phyloP scores from a whole-genome alignment of 768 basidiomycete genomes.

The Pisolithus marmoratus region DNA sequence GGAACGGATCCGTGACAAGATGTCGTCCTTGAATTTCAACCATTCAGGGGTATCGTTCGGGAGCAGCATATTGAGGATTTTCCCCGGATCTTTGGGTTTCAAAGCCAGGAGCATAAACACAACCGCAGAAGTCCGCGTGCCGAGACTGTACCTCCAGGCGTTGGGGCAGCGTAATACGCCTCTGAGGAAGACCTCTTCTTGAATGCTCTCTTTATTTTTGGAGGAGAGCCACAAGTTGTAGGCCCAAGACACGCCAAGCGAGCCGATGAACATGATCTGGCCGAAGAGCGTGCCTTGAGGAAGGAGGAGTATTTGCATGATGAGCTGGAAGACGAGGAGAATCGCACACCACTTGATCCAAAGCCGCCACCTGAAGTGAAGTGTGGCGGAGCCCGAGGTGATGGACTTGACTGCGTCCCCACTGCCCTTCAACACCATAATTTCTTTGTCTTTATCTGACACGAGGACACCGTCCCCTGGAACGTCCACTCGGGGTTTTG shows the following conservation, averaged over 20 bases:
- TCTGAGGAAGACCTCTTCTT: conserved; percentile 17
- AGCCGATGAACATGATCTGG: conserved; percentile 30
- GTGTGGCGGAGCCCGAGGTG: conserved; percentile 21
- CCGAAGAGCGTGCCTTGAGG: conserved; percentile 29
- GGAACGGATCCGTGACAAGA: background rate
- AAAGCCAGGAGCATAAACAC: conserved; percentile 3
- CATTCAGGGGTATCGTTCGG: conserved; percentile 5
- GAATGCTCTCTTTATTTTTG: conserved; percentile 21
- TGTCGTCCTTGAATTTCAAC: background rate
- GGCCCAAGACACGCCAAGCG: conserved; percentile 27
- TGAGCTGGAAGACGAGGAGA: conserved; percentile 23
- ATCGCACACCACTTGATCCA: conserved; percentile 21
- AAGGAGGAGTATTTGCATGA: conserved; percentile 27
- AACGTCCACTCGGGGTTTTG: conserved; percentile 8
- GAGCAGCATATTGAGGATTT: conserved; percentile 3
- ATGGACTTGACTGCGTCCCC: conserved; percentile 24
- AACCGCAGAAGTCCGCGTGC: conserved; percentile 3
- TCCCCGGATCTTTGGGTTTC: background rate
- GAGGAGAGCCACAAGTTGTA: conserved; percentile 27
- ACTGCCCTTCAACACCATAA: conserved; percentile 24
- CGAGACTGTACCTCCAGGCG: background rate
- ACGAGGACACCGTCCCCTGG: conserved; percentile 26
- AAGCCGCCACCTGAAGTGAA: conserved; percentile 11
- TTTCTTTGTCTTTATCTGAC: conserved; percentile 10
- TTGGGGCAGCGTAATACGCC: conserved; percentile 11